Evolutionary conservation across 2,329 filamentous ascomycete species (phyloP).

Genomic region (Dactylonectria macrodidyma): DNA sequence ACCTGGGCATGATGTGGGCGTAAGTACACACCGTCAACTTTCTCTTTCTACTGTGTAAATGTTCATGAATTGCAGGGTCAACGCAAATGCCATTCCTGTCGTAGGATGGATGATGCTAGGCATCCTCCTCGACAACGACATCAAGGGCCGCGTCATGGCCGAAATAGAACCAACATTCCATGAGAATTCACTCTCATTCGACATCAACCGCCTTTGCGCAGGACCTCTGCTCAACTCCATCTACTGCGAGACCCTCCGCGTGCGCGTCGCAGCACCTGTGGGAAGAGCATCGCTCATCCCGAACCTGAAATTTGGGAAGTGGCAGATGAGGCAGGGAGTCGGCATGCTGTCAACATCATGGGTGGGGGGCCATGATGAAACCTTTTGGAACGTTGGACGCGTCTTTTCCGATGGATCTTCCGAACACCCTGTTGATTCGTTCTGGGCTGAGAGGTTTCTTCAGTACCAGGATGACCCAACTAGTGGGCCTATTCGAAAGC

Average conservation of each 20-base stretch:
- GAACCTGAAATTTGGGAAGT: slow-evolving; percentile 42
- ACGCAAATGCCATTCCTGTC: slow-evolving; percentile 43
- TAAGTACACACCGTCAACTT: slow-evolving; percentile 15
- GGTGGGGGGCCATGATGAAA: slow-evolving; percentile 29
- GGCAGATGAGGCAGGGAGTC: slow-evolving; percentile 34
- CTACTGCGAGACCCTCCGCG: slow-evolving; percentile 53
- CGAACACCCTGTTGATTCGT: slow-evolving; percentile 35
- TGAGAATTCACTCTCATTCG: slow-evolving; percentile 27
- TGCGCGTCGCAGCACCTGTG: slow-evolving; percentile 43
- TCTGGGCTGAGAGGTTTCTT: slow-evolving; percentile 47
- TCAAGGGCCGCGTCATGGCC: slow-evolving; percentile 26
- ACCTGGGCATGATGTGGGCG: slow-evolving; percentile 45
- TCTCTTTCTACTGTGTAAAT: rapidly evolving
- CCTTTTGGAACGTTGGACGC: slow-evolving; percentile 40
- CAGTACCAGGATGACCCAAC: slow-evolving; percentile 36
- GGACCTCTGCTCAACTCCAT: slow-evolving; percentile 53
- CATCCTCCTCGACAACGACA: slow-evolving; percentile 25
- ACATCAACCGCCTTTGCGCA: slow-evolving; percentile 38
- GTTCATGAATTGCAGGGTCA: slow-evolving; percentile 3
- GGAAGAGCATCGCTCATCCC: slow-evolving; percentile 35
- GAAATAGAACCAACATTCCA: slow-evolving; percentile 36
- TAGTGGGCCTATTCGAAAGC: slow-evolving; percentile 34
- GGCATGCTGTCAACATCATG: slow-evolving; percentile 37
- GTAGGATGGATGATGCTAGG: slow-evolving; percentile 42
- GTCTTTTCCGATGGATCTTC: slow-evolving; percentile 2